Evolutionary conservation across 2,329 filamentous ascomycete genomes (phyloP), one percentile per base, ranked within the genome.

Genomic region (Fusarium hostae): DNA sequence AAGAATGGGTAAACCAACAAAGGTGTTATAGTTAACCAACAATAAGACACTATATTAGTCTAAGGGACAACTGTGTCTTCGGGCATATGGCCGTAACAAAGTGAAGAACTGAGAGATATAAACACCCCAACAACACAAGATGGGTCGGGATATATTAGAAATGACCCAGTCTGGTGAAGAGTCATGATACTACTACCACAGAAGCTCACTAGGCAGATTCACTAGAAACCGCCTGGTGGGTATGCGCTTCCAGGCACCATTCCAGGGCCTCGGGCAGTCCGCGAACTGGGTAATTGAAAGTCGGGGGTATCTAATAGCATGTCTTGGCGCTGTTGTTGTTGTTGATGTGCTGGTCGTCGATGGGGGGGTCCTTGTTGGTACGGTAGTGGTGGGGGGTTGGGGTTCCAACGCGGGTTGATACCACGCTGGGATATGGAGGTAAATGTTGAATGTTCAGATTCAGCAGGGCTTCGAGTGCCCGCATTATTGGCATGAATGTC

Each of bases 341-440:
- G 88, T 75, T 88, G 84, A 75, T 86, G 86, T 32, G 83, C 82
- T 28, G 84, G 84, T 59, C 82, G 77, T 41, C 84, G 82, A 40
- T 83, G 80, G 24, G 82, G 83, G 60, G 81, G 82, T 77, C 76
- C 83, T 73, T 74, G 82, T 71, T 80, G 84, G 12, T 82, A 82
- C 58, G 81, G 83, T 74, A 83, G 79, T 40, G 84, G 79, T 18
- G 82, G 81, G 47, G 86, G 83, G 34, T 86, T 84, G 5, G 88
- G 89, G 69, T 92, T 89, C 95, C 95, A 98, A 66, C 91, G 90
- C 10, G 95, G 95, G 79, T 98, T 98, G 59, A 98, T 84, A 2
- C 93, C 92, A 37, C 95, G 89, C 81, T 98, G 94, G 1, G 92
- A 95, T 48, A 98, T 92, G 15, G 93, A 96, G 3, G 95, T 98